Conservation (phyloP, 2,329 filamentous ascomycete species). For the Beauveria medogensis region DNA sequence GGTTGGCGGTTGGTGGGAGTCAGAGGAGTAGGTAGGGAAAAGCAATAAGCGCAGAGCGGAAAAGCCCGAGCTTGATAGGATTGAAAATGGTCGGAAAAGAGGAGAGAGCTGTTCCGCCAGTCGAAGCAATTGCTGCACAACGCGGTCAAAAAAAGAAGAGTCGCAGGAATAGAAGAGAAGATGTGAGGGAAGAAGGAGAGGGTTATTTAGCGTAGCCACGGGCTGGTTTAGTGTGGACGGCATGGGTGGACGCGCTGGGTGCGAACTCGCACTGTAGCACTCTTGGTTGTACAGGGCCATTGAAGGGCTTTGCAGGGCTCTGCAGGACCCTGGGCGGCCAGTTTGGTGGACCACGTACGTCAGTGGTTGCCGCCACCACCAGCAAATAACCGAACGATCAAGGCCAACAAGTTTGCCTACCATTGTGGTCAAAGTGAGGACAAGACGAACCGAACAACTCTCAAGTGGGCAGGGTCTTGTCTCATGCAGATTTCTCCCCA, state of each 20-base stretch:
- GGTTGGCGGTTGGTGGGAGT: slow-evolving; percentile 1
- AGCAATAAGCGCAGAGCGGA: background rate
- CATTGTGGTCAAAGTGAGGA: background rate
- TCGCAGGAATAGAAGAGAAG: background rate
- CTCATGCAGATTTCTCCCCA: background rate
- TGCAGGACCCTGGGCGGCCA: background rate
- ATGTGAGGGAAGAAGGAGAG: slow-evolving; percentile 3
- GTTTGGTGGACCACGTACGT: background rate
- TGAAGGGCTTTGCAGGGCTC: background rate
- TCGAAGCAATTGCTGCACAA: slow-evolving; percentile 11
- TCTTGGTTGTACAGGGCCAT: background rate
- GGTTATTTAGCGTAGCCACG: slow-evolving; percentile 1
- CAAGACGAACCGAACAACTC: background rate
- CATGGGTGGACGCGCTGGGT: background rate
- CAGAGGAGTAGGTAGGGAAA: background rate
- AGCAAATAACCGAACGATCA: background rate
- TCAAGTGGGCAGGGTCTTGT: background rate
- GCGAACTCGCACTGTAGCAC: background rate
- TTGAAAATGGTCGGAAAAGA: background rate
- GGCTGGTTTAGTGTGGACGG: background rate
- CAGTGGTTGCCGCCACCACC: too few relatives aligned
- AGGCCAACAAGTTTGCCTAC: background rate
- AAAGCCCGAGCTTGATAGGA: background rate
- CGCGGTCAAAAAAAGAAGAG: background rate
- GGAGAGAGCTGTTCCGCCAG: background rate